Evolutionary conservation across 345 rosid genomes (phyloP).

Genomic region (thale cress (Arabidopsis thaliana)): TAIR10.1 NC_003070.9:1771001-1771500

Average conservation of each 20-base stretch:
- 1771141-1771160: no score
- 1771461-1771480: background rate
- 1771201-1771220: background rate
- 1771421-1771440: background rate
- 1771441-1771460: background rate
- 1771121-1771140: no score
- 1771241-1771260: background rate
- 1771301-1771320: background rate
- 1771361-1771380: background rate
- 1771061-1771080: constrained; percentile 14
- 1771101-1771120: no score
- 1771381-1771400: background rate
- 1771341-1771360: background rate
- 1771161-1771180: no score
- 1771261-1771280: no score
- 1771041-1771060: constrained; percentile 3
- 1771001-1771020: background rate
- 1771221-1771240: background rate
- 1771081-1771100: no score
- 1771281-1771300: background rate
- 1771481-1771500: background rate
- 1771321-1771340: background rate
- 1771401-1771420: background rate
- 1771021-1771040: background rate
- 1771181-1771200: background rate